A percentile compares a stretch with the other conserved stretches of the same genome.
Conservation (phyloP, 805 yeast genomes). For the Barnettozyma wickerhamii region DNA sequence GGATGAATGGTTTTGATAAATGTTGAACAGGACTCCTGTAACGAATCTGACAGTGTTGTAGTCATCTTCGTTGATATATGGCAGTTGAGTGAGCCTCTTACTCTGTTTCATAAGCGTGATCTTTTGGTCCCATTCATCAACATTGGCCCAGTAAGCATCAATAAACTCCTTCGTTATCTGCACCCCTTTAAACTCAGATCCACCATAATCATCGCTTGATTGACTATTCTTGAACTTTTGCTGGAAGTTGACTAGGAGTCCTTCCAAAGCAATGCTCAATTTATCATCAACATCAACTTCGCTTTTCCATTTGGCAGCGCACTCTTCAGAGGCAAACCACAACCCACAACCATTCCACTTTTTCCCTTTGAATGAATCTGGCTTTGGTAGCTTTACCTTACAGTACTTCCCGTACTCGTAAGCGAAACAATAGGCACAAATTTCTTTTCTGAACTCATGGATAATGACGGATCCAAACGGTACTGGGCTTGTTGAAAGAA, state of each 20-base stretch:
- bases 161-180: constrained; percentile 20
- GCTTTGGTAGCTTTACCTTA: constrained; percentile 33
- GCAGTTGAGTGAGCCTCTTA: constrained; percentile 34
- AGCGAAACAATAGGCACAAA: constrained; percentile 49
- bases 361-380: constrained; percentile 12
- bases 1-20: constrained; percentile 20
- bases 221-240: constrained; percentile 27
- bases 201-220: constrained; percentile 7
- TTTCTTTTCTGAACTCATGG: constrained; percentile 57
- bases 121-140: constrained; percentile 34
- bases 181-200: constrained; percentile 9
- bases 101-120: constrained; percentile 31
- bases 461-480: constrained; percentile 47
- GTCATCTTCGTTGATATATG: constrained; percentile 48
- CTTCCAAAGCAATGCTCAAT: constrained; percentile 34
- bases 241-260: constrained; percentile 18
- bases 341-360: constrained; percentile 36
- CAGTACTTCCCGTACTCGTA: constrained; percentile 45
- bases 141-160: constrained; percentile 34
- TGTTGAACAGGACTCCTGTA: constrained; percentile 33
- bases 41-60: constrained; percentile 49
- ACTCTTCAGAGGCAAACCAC: constrained; percentile 50
- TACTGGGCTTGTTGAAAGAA: constrained; percentile 35
- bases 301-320: constrained; percentile 33
- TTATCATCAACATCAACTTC: constrained; percentile 32